Evolutionary conservation across 2,329 filamentous ascomycete genomes (phyloP), one percentile per base, ranked within the genome.

Genomic region (Penicillium sp.): DNA sequence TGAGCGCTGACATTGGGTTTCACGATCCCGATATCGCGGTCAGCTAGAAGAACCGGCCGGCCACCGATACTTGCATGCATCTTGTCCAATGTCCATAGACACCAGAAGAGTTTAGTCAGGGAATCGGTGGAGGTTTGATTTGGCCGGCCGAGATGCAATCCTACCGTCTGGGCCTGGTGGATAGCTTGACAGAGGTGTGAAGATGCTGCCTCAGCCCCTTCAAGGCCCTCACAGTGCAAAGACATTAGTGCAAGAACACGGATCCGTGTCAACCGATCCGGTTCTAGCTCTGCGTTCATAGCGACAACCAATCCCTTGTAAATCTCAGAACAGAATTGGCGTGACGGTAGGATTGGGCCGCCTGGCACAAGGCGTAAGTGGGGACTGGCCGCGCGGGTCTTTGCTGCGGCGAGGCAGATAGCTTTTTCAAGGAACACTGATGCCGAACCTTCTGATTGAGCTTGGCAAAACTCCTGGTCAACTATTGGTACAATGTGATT

Each of bases 61-160:
- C 75, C 75, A 21, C 74, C 75, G 27, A 77, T 68, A 57, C 73
- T 73, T 40, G 74, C 74, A 62, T 77, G 75, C 65, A 77, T 69
- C 58, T 77, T 77, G 59, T 77, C 75, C 37, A 77, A 53, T 3
- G 72, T 72, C 75, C 75, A 77, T 40, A 77, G 60, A 25, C 72
- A 72, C 75, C 75, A 77, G 62, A 77, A 77, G 4, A 77, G 62
- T 51, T 65, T 62, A 17, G 65, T 66, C n/a, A 68, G 57, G 25
- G 70, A 62, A 53, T 74, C 73, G 25, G 60, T 65, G 17, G 62
- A 51, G 31, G 62, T 63, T 46, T 72, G 66, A 8, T 68, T 70
- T 6, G 75, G 73, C 19, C 72, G 70, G 54, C 74, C 67, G 50
- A 77, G 72, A 63, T 77, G 75, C 37, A 77, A 56, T 23, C 75